These are phyloP conservation scores for Parachaetomium inaequale DNA, from an alignment of 495 filamentous ascomycete genomes.

Conservation along the genomic window DNA sequence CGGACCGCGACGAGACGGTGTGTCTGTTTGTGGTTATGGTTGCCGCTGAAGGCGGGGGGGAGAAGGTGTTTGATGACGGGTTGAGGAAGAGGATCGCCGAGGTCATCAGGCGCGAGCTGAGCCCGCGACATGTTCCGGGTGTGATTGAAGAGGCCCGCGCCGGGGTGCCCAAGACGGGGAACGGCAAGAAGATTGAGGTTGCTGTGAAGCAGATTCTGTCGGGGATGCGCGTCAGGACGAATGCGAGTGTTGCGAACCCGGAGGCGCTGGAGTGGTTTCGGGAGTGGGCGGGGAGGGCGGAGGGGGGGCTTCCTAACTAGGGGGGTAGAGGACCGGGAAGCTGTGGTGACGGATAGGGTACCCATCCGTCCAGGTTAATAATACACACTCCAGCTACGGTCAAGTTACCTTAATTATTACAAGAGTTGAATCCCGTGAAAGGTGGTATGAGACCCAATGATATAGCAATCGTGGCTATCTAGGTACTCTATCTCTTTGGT, in stretches of 20 bases:
- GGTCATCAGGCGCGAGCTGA: conserved; percentile 67
- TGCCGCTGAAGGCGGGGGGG: no score
- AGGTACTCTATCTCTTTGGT: no score
- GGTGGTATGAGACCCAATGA: no score
- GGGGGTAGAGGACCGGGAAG: background rate
- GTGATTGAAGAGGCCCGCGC: conserved; percentile 68
- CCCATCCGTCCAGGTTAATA: no score
- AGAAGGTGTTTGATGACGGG: conserved; percentile 44
- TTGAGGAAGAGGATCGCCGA: conserved; percentile 59
- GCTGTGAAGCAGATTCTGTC: conserved; percentile 93
- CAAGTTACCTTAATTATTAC: no score
- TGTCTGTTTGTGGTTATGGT: conserved; percentile 80
- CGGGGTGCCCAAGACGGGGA: conserved; percentile 83
- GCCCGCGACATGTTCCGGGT: conserved; percentile 79
- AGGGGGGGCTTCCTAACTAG: conserved; percentile 24
- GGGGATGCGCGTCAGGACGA: conserved; percentile 77
- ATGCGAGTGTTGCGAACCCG: conserved; percentile 80
- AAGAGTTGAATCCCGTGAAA: no score
- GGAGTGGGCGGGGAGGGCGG: conserved; percentile 54
- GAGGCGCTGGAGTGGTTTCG: conserved; percentile 82
- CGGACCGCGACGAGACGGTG: conserved; percentile 78
- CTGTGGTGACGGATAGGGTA: background rate
- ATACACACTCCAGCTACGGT: no score
- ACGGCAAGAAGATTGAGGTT: conserved; percentile 94
- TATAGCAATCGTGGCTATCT: no score